These are phyloP conservation scores for Saprolegnia diclina DNA, from an alignment of 352 stramenopile species.

Conservation along the genomic window DNA sequence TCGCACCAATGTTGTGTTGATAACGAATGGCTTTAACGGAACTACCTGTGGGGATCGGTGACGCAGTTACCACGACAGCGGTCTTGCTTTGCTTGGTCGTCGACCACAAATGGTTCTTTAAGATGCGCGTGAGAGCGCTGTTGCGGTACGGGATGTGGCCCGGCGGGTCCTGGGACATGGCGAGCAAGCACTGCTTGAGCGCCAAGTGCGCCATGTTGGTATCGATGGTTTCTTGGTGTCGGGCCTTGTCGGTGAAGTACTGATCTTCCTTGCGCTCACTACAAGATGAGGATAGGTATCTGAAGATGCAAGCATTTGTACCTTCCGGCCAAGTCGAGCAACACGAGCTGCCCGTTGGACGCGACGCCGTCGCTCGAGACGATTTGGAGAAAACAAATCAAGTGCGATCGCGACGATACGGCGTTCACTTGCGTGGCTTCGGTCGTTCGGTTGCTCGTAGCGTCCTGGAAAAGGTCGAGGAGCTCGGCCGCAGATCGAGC, in stretches of 20 bases:
- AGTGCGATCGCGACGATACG: constrained; percentile 62
- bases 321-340: constrained; percentile 53
- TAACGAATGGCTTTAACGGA: background rate
- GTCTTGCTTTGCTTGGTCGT: constrained; percentile 40
- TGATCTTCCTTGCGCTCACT: constrained; percentile 76
- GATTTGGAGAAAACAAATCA: constrained; percentile 64
- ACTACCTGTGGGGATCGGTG: constrained; percentile 43
- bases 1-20: too few species aligned
- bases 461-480: constrained; percentile 50
- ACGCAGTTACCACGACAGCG: constrained; percentile 75
- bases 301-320: background rate
- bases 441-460: constrained; percentile 68
- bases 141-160: constrained; percentile 63
- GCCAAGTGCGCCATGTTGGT: constrained; percentile 83
- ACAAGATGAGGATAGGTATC: background rate
- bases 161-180: constrained; percentile 48
- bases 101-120: constrained; percentile 64
- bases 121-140: constrained; percentile 65
- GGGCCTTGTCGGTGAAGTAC: constrained; percentile 64
- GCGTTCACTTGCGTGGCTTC: constrained; percentile 74
- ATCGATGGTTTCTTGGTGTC: constrained; percentile 65
- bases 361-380: constrained; percentile 26
- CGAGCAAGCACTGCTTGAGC: constrained; percentile 76
- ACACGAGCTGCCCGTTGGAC: constrained; percentile 50
- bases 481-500: constrained; percentile 61